Conservation (phyloP, 371 early-diverging fungal genomes). For the Coemansia sp. region DNA sequence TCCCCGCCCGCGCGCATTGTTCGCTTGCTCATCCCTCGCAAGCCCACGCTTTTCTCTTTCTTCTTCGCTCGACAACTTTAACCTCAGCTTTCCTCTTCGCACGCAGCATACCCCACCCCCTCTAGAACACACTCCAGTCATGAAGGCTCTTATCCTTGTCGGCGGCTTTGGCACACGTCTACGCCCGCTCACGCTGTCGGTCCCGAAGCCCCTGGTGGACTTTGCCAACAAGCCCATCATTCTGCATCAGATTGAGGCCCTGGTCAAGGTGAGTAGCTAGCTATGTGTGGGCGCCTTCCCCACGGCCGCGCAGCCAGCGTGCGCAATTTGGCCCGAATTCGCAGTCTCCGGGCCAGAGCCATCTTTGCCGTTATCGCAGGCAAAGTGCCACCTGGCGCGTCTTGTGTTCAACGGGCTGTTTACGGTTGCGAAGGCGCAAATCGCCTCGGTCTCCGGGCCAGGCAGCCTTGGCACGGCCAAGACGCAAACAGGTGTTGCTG, state of each 20-base stretch:
- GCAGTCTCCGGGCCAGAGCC: neutral
- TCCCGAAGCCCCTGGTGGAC: conserved; percentile 99
- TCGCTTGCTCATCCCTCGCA: neutral
- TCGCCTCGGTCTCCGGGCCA: no score
- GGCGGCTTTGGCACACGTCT: conserved; percentile 99
- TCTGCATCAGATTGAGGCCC: conserved; percentile 97
- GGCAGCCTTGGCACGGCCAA: neutral
- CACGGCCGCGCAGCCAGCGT: neutral
- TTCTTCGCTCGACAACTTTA: neutral
- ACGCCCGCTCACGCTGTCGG: conserved; percentile 96
- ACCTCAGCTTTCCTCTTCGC: neutral
- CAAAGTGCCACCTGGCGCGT: no score
- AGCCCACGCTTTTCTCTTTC: neutral
- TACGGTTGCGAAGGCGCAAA: no score
- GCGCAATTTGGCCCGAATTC: neutral
- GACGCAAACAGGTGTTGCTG: neutral
- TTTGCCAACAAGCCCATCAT: conserved; percentile 99
- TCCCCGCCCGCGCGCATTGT: neutral
- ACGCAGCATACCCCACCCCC: neutral
- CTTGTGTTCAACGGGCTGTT: no score
- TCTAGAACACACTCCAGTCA: conserved; percentile 33
- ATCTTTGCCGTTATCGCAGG: no score
- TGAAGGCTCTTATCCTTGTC: conserved; percentile 99
- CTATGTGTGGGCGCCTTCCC: neutral
- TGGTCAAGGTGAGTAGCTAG: conserved; percentile 74